A percentile compares a stretch with the other conserved stretches of the same genome.
These are phyloP conservation scores for Epichloe uncinata DNA, from an alignment of 2,329 filamentous ascomycete species.

Conservation along the genomic window DNA sequence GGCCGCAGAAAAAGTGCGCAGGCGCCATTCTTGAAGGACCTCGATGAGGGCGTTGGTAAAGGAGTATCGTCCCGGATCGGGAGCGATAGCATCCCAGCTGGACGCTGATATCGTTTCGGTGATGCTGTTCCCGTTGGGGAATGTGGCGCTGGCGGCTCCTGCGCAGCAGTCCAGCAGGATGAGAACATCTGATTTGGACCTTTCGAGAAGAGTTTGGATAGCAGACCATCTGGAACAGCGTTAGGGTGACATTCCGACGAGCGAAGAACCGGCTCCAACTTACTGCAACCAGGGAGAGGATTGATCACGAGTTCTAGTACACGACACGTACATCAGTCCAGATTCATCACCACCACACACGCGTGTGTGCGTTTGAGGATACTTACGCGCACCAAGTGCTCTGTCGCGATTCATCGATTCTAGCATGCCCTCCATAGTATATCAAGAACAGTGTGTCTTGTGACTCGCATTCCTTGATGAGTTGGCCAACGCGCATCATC, in stretches of 20 bases:
- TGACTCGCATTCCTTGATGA: slow-evolving; percentile 44
- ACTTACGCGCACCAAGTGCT: slow-evolving; percentile 48
- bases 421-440: slow-evolving; percentile 47
- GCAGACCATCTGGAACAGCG: slow-evolving; percentile 36
- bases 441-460: slow-evolving; percentile 42
- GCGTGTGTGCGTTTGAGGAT: background rate
- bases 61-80: slow-evolving; percentile 44
- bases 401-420: slow-evolving; percentile 45
- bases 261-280: slow-evolving; percentile 12
- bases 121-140: slow-evolving; percentile 43
- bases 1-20: slow-evolving; percentile 41
- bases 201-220: slow-evolving; percentile 44
- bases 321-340: background rate
- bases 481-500: slow-evolving; percentile 41
- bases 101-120: slow-evolving; percentile 50
- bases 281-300: slow-evolving; percentile 43
- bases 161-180: slow-evolving; percentile 48
- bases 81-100: slow-evolving; percentile 48
- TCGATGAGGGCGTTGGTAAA: slow-evolving; percentile 47
- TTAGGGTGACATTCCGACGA: background rate
- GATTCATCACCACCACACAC: background rate
- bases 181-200: slow-evolving; percentile 42
- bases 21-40: slow-evolving; percentile 43
- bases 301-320: slow-evolving; percentile 31
- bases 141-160: slow-evolving; percentile 45